Evolutionary conservation across 108 stramenopile species (phyloP), one percentile per base, ranked within the genome.

Genomic region (Cyclotella sp.): DNA sequence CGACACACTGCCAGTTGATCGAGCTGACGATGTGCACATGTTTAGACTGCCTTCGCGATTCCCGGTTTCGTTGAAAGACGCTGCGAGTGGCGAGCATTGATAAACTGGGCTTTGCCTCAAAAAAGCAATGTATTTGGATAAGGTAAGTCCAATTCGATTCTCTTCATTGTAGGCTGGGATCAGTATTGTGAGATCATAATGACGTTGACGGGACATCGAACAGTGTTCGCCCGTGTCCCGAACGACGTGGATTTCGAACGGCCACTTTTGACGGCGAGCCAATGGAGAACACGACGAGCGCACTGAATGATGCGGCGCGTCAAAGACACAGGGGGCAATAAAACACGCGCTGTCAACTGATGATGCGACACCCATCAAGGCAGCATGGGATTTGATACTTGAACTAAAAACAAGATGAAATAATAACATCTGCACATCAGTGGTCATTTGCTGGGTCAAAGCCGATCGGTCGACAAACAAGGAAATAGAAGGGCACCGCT

Each of bases 91-190:
- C 46, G 19, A 43, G 14, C 73, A 29, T n/a, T 64, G 54, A 16
- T 63, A 68, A 24, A 62, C 62, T 46, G 43, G 66, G 18, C 29
- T 58, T 21, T 64, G 22, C 0, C 54, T 45, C 68, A 94, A 71
- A 53, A 81, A 86, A 55, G 78, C 52, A 29, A 71, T 53, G 61
- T 92, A 92, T 13, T 39, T 63, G n/a, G 68, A 53, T 13, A 94
- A 63, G 9, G 93, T 92, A 18, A 61, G 46, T 28, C 72, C 76
- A 45, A 94, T 94, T n/a, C 93, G 87, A 69, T 83, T 19, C 43
- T 57, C 75, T 75, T 94, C 93, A 77, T 94, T 94, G 70, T 86
- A 94, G 0, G 93, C 93, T 41, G 93, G 93, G 30, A 94, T 76
- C 41, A 94, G 61, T 26, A 94, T 78, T 13, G 89, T 88, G 22